Evolutionary conservation across 1,284 basidiomycete genomes (phyloP).

Genomic region (Malassezia vespertilionis): DNA sequence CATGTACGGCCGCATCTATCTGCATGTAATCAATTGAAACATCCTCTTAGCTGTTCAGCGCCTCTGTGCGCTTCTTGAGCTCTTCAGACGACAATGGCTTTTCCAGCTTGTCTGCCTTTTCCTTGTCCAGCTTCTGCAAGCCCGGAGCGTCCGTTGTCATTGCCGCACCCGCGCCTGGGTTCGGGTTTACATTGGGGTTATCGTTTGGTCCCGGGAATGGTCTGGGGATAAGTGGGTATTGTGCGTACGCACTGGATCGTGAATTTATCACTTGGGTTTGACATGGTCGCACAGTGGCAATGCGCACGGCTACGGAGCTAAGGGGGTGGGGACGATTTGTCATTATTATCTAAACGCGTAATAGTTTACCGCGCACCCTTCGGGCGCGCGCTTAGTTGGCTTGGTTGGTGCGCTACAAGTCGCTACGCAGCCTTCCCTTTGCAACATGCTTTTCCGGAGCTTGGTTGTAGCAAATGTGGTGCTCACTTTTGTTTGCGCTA

Average conservation of each 20-base stretch:
- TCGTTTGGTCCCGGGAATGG: conserved; percentile 13
- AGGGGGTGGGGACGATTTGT: not conserved
- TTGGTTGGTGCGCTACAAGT: too few species aligned
- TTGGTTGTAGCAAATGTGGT: too few species aligned
- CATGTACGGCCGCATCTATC: not conserved
- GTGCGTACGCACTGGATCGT: conserved; percentile 15
- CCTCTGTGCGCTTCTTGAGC: conserved; percentile 14
- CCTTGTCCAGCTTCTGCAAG: conserved; percentile 13
- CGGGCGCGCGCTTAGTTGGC: too few species aligned
- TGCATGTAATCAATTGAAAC: not conserved
- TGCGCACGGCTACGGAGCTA: not conserved
- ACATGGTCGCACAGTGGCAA: conserved; percentile 2
- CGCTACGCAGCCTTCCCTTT: too few species aligned
- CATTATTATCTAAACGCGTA: not conserved
- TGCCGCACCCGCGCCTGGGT: not conserved
- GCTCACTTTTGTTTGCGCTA: too few species aligned
- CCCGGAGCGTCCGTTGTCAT: conserved; percentile 2
- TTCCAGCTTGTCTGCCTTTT: conserved; percentile 11
- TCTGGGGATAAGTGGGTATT: conserved; percentile 1
- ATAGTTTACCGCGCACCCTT: too few species aligned
- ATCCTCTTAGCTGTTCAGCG: too few species aligned
- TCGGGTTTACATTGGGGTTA: conserved; percentile 2
- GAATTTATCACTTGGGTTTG: not conserved
- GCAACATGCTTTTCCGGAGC: too few species aligned
- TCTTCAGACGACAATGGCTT: too few species aligned